Base-by-base conservation (phyloP, 305 asterid genomes). In the Rubia tinctorum region DNA sequence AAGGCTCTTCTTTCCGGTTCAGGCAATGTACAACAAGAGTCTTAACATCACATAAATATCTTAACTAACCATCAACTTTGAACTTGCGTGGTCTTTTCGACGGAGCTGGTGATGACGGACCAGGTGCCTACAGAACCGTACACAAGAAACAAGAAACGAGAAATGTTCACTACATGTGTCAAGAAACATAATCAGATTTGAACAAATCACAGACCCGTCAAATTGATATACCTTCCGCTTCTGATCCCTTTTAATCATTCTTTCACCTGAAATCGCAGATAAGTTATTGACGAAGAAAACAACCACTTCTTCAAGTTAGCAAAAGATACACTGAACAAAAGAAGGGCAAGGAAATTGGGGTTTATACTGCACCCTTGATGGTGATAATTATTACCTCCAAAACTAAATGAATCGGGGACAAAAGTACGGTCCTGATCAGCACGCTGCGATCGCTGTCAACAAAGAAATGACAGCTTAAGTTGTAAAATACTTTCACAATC, bases 31-130 rank as follows among this genome's bases (percentile, higher is more conserved):
- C 17, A 59, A 8, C 7, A 22, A 58, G 5, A 56, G 8, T 20
- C 27, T 56, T 56, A 56, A 9, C 8, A 66, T 56, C 0, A 44
- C 64, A 39, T 30, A 43, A 56, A 49, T 15, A 71, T 30, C 37
- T 22, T 14, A 59, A 23, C 73, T 62, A 83, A 69, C 84, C 84
- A 74, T 92, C 97, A 60, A 92, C 78, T 82, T 88, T 87, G 55
- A 87, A 83, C 87, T 94, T 94, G 63, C 99, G 80, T 27, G 97
- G 98, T 79, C 97, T 88, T 86, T 95, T 94, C 0, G 91, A 86
- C 84, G 85, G 95, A 60, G 96, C 95, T 44, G 99, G 97, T 62
- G 99, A 90, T 14, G 97, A 85, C 68, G 97, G 97, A 77, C 90
- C 90, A 25, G 91, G 89, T 13, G 91, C 93, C 98, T 91, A 64